Conservation (phyloP, 1,139 yeast genomes). For the Yamadazyma triangularis region DNA sequence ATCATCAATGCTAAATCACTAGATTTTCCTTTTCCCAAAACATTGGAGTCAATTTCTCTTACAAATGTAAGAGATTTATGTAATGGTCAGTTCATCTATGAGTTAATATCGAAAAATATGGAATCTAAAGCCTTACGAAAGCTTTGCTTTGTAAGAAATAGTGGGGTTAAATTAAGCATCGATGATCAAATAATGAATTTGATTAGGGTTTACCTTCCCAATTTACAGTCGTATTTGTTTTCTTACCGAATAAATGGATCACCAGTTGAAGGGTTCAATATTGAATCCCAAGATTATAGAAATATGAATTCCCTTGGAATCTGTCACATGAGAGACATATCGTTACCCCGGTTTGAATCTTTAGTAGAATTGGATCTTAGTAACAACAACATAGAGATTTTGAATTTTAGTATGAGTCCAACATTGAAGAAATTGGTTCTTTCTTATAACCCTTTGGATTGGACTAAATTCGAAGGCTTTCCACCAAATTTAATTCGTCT, state of each 20-base stretch:
- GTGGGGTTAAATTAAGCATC: too few relatives aligned
- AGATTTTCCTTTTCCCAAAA: constrained; percentile 10
- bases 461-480: constrained; percentile 13
- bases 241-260: too few relatives aligned
- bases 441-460: constrained; percentile 22
- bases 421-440: constrained; percentile 12
- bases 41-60: constrained; percentile 9
- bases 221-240: too few relatives aligned
- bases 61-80: constrained; percentile 13
- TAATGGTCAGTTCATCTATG: constrained; percentile 8
- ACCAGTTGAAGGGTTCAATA: too few relatives aligned
- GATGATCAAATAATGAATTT: too few relatives aligned
- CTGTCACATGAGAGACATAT: too few relatives aligned
- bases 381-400: constrained; percentile 12
- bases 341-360: too few relatives aligned
- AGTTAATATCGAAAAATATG: constrained; percentile 5
- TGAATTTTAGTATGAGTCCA: constrained; percentile 1
- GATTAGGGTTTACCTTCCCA: too few relatives aligned
- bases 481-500: constrained; percentile 13
- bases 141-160: too few relatives aligned
- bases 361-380: constrained; percentile 12
- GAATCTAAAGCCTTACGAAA: constrained; percentile 3
- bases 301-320: too few relatives aligned
- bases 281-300: too few relatives aligned
- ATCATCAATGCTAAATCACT: constrained; percentile 5